These are phyloP conservation scores for Linnemannia schmuckeri DNA, from an alignment of 192 early-diverging fungal species.

Conservation along the genomic window DNA sequence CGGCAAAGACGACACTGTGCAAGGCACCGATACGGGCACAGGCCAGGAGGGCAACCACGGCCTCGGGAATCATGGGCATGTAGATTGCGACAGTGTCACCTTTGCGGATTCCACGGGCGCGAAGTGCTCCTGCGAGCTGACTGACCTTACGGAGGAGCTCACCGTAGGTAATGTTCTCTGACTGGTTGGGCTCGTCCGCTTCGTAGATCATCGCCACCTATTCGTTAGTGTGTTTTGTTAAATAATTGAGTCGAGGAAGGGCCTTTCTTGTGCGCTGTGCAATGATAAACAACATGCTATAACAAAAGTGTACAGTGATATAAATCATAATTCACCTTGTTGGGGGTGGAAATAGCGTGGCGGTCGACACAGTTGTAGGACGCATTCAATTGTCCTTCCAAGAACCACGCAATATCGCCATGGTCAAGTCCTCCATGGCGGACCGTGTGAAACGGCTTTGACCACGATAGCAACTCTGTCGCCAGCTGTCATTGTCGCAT, in stretches of 20 bases:
- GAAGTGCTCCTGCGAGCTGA: conserved; percentile 87
- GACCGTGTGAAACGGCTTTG: conserved; percentile 80
- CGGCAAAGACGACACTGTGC: conserved; percentile 97
- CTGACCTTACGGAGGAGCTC: conserved; percentile 86
- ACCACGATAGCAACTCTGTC: conserved; percentile 83
- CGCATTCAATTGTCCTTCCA: conserved; percentile 90
- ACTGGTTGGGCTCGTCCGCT: conserved; percentile 89
- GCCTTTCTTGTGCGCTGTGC: background rate
- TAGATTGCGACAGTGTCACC: conserved; percentile 97
- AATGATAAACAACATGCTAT: background rate
- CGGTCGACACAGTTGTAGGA: conserved; percentile 97
- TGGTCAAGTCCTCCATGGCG: conserved; percentile 77
- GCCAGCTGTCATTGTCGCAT: conserved; percentile 65
- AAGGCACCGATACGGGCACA: conserved; percentile 93
- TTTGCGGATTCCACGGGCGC: conserved; percentile 87
- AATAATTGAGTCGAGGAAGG: background rate
- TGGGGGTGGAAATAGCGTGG: conserved; percentile 82
- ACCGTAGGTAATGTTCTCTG: conserved; percentile 83
- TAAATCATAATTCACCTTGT: conserved; percentile 63
- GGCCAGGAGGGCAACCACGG: conserved; percentile 91
- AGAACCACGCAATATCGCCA: conserved; percentile 96
- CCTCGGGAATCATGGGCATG: conserved; percentile 98
- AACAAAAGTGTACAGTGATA: background rate
- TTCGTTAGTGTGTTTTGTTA: no score
- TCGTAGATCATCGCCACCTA: conserved; percentile 89